Evolutionary conservation across 2,329 filamentous ascomycete species (phyloP).

Genomic region (Pseudonectria foliicola): DNA sequence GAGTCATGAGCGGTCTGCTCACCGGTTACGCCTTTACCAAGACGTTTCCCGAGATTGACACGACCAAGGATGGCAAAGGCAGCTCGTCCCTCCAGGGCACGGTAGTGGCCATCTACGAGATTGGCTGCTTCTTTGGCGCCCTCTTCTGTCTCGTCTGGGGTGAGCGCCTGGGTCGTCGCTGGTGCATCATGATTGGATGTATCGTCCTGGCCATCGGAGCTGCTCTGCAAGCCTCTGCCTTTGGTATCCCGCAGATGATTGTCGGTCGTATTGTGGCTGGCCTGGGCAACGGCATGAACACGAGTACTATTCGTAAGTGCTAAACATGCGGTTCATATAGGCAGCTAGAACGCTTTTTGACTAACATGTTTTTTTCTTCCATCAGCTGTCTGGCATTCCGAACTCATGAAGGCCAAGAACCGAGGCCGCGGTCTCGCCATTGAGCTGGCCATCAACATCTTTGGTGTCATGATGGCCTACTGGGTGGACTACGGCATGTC

Average conservation of each 20-base stretch:
- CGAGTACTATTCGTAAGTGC: conserved; percentile 36
- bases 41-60: conserved; percentile 29
- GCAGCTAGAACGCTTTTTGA: not conserved
- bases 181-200: conserved; percentile 33
- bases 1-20: conserved; percentile 27
- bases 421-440: conserved; percentile 25
- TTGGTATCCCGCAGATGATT: conserved; percentile 34
- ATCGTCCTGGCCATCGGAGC: conserved; percentile 35
- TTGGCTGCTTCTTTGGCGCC: conserved; percentile 41
- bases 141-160: conserved; percentile 33
- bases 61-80: conserved; percentile 29
- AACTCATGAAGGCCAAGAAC: conserved; percentile 32
- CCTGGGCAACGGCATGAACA: conserved; percentile 40
- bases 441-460: conserved; percentile 32
- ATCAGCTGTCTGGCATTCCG: conserved; percentile 35
- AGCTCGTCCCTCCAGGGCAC: conserved; percentile 38
- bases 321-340: too few species aligned
- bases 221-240: conserved; percentile 33
- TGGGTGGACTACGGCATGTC: conserved; percentile 34
- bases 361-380: not conserved
- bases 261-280: conserved; percentile 38
- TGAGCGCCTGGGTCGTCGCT: conserved; percentile 36
- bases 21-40: conserved; percentile 26
- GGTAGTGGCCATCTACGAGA: conserved; percentile 39
- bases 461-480: conserved; percentile 28